These are phyloP conservation scores for Desmodesmus armatus DNA, from an alignment of 139 green algal genomes.

Conservation along the genomic window DNA sequence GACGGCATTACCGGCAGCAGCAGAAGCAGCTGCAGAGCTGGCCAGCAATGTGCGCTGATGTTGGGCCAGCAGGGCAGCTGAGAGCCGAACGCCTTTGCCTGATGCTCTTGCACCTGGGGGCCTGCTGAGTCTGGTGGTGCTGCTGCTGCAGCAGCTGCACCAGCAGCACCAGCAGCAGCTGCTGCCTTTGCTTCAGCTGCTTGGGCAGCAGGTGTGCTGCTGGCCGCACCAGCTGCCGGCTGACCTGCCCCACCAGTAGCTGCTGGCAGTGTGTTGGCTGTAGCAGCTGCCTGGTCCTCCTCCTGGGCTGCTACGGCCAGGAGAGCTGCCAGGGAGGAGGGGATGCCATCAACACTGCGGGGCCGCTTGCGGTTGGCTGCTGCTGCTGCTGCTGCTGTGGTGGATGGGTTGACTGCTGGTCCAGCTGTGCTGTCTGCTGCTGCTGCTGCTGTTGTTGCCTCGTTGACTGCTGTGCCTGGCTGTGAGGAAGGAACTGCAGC, in stretches of 20 bases:
- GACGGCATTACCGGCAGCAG: background rate
- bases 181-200: background rate
- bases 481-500: background rate
- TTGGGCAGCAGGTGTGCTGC: background rate
- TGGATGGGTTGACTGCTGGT: no score
- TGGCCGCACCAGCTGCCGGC: background rate
- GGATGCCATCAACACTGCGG: background rate
- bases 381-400: background rate
- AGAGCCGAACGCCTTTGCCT: background rate
- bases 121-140: background rate
- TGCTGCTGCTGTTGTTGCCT: background rate
- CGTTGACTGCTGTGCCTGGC: background rate
- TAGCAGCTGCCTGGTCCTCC: background rate
- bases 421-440: no score
- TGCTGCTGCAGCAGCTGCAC: slow-evolving; percentile 10
- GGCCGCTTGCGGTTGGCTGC: background rate
- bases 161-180: background rate
- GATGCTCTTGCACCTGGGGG: background rate
- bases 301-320: background rate
- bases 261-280: background rate
- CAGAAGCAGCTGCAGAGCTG: background rate
- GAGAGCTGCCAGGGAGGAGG: background rate
- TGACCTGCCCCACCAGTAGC: background rate
- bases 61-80: background rate
- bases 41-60: background rate